Conservation (phyloP, 441 rosid genomes). For the Gossypium aridum region DNA sequence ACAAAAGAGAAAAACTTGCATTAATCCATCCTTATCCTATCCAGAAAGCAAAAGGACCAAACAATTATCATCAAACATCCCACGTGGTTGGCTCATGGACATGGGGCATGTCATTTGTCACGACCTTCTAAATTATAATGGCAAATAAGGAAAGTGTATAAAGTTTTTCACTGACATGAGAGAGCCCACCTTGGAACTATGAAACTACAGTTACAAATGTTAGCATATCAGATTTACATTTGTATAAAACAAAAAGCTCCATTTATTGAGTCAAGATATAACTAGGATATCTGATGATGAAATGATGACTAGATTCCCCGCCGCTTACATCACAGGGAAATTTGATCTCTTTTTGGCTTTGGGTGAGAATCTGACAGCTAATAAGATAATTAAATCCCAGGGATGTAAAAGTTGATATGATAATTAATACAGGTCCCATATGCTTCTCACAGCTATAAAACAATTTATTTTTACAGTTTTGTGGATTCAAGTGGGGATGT, state of each 20-base stretch:
- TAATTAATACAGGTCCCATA: neutral
- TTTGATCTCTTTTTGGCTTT: neutral
- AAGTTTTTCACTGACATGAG: no score
- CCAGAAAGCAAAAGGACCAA: neutral
- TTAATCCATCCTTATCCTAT: slow-evolving; percentile 7
- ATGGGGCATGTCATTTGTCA: neutral
- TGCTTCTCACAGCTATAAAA: neutral
- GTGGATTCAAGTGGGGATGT: neutral
- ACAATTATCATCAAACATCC: neutral
- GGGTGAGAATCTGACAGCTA: slow-evolving; percentile 13
- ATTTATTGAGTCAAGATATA: neutral
- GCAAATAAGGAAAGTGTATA: neutral
- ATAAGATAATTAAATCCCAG: neutral
- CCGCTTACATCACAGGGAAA: neutral
- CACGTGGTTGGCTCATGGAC: slow-evolving; percentile 13
- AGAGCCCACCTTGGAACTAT: no score
- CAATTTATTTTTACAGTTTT: neutral
- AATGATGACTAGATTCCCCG: neutral
- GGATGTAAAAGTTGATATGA: neutral
- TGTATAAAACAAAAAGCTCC: neutral
- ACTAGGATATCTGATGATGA: neutral
- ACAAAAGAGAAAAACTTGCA: neutral
- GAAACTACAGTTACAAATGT: no score
- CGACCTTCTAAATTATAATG: neutral
- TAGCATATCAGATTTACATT: no score